phyloP scores from a whole-genome alignment of 208 protist species.

The Leishmania major region DNA sequence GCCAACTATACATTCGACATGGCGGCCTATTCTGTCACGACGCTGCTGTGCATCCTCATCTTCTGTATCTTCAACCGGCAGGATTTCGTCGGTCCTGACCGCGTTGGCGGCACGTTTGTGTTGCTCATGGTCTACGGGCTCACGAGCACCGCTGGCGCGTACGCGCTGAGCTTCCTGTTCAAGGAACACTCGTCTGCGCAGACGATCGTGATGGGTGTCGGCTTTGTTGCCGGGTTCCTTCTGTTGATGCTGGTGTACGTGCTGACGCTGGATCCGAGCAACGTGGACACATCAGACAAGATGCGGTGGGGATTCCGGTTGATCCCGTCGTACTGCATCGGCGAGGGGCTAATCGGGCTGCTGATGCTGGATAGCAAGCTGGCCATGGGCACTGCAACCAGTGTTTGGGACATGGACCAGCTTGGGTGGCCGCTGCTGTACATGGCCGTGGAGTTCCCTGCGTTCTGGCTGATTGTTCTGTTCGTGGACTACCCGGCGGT shows the following conservation, averaged over 20 bases:
- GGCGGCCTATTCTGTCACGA: constrained; percentile 30
- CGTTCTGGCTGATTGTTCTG: constrained; percentile 28
- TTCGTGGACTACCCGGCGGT: constrained; percentile 37
- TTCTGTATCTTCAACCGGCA: constrained; percentile 41
- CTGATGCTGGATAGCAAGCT: constrained; percentile 15
- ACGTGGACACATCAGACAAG: constrained; percentile 14
- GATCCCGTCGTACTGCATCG: constrained; percentile 50
- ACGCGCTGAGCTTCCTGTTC: constrained; percentile 58
- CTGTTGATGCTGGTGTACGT: constrained; percentile 44
- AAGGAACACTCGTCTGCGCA: constrained; percentile 51
- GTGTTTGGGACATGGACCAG: constrained; percentile 29
- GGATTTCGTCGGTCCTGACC: constrained; percentile 37
- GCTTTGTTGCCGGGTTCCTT: constrained; percentile 50
- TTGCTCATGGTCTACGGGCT: constrained; percentile 45
- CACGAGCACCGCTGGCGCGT: constrained; percentile 25
- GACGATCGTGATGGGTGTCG: constrained; percentile 38
- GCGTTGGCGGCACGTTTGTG: constrained; percentile 26
- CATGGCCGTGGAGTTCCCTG: constrained; percentile 42
- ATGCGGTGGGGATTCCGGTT: constrained; percentile 48
- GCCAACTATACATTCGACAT: constrained; percentile 59
- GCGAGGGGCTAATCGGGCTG: constrained; percentile 57
- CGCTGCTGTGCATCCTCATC: constrained; percentile 30
- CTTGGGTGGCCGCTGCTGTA: constrained; percentile 39
- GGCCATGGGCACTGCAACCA: constrained; percentile 11
- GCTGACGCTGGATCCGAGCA: constrained; percentile 17